A percentile compares a stretch with the other conserved stretches of the same genome.
Conservation (phyloP, 768 basidiomycete species). For the Termitomyces sp. region DNA sequence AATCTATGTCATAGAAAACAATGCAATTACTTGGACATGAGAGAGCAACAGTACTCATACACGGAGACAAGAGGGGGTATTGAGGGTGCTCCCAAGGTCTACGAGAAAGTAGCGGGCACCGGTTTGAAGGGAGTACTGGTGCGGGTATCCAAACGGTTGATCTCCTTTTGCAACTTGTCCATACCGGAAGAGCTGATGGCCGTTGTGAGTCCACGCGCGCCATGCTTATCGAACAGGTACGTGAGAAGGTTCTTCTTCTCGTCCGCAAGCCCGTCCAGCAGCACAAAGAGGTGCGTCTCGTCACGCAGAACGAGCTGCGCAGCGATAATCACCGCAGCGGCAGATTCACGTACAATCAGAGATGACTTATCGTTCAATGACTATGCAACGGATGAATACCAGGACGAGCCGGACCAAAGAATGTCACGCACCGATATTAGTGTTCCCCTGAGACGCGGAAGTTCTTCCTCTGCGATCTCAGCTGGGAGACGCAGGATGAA, state of each 20-base stretch:
- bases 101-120: background rate
- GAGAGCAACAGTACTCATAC: constrained; percentile 3
- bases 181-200: constrained; percentile 45
- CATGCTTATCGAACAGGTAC: constrained; percentile 87
- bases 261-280: constrained; percentile 80
- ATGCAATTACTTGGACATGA: constrained; percentile 7
- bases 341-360: constrained; percentile 80
- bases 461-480: constrained; percentile 84
- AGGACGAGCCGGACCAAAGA: background rate
- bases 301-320: constrained; percentile 81
- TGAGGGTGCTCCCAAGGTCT: background rate
- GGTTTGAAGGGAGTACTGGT: constrained; percentile 67
- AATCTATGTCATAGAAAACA: constrained; percentile 1
- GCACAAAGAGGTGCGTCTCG: constrained; percentile 77
- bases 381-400: constrained; percentile 29
- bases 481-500: constrained; percentile 77
- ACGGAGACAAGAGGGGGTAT: constrained; percentile 1
- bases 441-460: constrained; percentile 72
- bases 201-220: constrained; percentile 50
- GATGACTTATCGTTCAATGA: constrained; percentile 69
- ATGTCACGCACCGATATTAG: constrained; percentile 57
- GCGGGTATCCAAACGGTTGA: constrained; percentile 74
- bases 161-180: constrained; percentile 75
- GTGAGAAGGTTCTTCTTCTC: constrained; percentile 90
- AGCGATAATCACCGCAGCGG: constrained; percentile 78